Evolutionary conservation across 2,329 filamentous ascomycete species (phyloP).

Genomic region (Cytospora piceae): DNA sequence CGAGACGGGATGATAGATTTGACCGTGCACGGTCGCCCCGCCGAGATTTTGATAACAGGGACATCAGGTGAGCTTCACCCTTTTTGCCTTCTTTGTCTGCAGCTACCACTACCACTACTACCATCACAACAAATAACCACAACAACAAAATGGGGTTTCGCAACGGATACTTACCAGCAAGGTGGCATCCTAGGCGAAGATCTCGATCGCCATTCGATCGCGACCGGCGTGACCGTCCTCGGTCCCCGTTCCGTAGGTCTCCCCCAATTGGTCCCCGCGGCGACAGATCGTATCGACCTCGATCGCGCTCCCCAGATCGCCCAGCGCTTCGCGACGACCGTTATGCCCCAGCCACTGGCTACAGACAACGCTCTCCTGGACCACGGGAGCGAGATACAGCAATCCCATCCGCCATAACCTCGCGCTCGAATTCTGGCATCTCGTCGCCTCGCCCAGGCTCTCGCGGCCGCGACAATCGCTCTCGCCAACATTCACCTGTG

Average conservation of each 20-base stretch:
- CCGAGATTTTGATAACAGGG: conserved; percentile 45
- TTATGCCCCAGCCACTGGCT: conserved; percentile 42
- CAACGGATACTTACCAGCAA: conserved; percentile 18
- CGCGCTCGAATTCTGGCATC: conserved; percentile 47
- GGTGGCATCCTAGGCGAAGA: conserved; percentile 47
- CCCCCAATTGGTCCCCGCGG: conserved; percentile 45
- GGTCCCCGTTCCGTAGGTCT: conserved; percentile 44
- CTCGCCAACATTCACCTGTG: conserved; percentile 50
- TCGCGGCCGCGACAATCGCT: conserved; percentile 49
- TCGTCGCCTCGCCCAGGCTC: conserved; percentile 57
- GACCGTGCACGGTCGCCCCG: conserved; percentile 46
- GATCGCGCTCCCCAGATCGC: conserved; percentile 56
- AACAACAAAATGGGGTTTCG: conserved; percentile 20
- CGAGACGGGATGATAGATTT: conserved; percentile 44
- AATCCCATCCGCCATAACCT: conserved; percentile 55
- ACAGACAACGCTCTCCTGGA: conserved; percentile 52
- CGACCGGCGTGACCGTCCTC: conserved; percentile 51
- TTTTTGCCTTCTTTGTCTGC: conserved; percentile 5
- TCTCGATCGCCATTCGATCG: conserved; percentile 58
- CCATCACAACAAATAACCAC: conserved; percentile 18
- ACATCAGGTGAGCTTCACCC: conserved; percentile 36
- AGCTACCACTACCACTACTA: background rate
- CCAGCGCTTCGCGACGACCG: conserved; percentile 53
- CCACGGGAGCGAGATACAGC: conserved; percentile 48
- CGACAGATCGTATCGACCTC: conserved; percentile 52